These are phyloP conservation scores for Tolypocladium capitatum DNA, from an alignment of 2,329 filamentous ascomycete genomes.

Conservation along the genomic window DNA sequence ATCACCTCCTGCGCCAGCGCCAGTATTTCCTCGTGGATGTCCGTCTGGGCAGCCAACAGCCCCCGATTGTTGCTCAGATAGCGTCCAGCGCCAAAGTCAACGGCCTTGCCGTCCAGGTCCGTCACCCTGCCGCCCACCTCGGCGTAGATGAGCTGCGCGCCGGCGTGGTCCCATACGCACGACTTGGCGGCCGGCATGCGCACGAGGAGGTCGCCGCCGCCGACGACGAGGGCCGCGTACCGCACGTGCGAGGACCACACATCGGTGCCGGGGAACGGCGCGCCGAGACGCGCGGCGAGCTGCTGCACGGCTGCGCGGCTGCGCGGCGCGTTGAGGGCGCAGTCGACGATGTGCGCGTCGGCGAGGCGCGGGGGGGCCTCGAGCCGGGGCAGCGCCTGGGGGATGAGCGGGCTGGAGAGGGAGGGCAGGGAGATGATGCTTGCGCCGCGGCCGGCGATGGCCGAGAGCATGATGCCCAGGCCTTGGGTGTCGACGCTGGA, in stretches of 20 bases:
- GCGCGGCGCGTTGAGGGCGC: conserved; percentile 15
- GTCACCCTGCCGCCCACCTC: conserved; percentile 41
- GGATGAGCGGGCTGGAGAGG: conserved; percentile 6
- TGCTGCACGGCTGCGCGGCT: conserved; percentile 17
- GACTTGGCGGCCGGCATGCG: conserved; percentile 16
- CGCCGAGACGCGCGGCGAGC: conserved; percentile 16
- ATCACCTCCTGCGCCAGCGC: conserved; percentile 9
- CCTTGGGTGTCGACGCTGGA: conserved; percentile 17
- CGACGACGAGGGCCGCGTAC: conserved; percentile 23
- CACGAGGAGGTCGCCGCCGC: conserved; percentile 21
- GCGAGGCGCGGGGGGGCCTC: conserved; percentile 6
- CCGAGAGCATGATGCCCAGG: conserved; percentile 22
- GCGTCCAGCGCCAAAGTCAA: conserved; percentile 23
- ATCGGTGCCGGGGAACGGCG: conserved; percentile 22
- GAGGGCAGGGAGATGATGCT: conserved; percentile 13
- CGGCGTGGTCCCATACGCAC: conserved; percentile 40
- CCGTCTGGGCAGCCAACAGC: conserved; percentile 29
- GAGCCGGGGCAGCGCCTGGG: conserved; percentile 10
- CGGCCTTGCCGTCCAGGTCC: conserved; percentile 25
- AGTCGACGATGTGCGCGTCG: conserved; percentile 21
- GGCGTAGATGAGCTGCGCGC: conserved; percentile 42
- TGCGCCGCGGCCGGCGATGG: conserved; percentile 18
- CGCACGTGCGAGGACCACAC: conserved; percentile 27
- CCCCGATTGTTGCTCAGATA: conserved; percentile 20
- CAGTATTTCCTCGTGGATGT: conserved; percentile 28